Evolutionary conservation across 495 filamentous ascomycete genomes (phyloP), one percentile per base, ranked within the genome.

Genomic region (Lophiostoma macrostomum): DNA sequence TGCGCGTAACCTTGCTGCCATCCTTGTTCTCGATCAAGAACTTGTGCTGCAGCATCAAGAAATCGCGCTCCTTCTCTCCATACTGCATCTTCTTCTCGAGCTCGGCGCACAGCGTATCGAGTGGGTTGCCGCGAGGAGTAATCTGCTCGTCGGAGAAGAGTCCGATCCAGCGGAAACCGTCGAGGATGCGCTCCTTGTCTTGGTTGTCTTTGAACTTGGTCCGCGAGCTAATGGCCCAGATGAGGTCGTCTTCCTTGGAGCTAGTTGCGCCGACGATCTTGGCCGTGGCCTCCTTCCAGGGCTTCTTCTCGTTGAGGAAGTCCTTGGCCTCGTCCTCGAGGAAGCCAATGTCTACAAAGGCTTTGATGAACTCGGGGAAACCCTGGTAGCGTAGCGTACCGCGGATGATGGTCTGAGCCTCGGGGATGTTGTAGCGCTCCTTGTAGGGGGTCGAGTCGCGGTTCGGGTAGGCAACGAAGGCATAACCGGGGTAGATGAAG

Each of bases 401-500:
- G 40, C 81, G 71, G 60, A 86, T 73, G 68, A 88, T 76, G 37
- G 80, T 88, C 63, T 86, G 69, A 5, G 83, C 84, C 71, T 96
- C 91, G 50, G 91, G 91, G 64, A 96, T 96, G 64, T 76, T 79
- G 79, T 96, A 98, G 32, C 85, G 80, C 75, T 94, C 87, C 56
- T 80, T 82, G 80, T 87, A 97, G 14, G 83, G 76, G 0, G 83
- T 90, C 1, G 87, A 93, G 71, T 96, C 90, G 47, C 91, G 78
- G 80, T 96, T 96, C 10, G 89, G 88, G 69, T 97, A 98, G 7
- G 86, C 90, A 45, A 95, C 89, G 63, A 96, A 93, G 20, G 87
- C 83, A 64, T 83, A 96, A 27, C 90, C 73, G 32, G 86, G 86
- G 71, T 90, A 93, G 74, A 95, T 91, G 64, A 78, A 80, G 79